These are phyloP conservation scores for Aspergillus cejpii DNA, from an alignment of 2,329 filamentous ascomycete species.

Conservation along the genomic window DNA sequence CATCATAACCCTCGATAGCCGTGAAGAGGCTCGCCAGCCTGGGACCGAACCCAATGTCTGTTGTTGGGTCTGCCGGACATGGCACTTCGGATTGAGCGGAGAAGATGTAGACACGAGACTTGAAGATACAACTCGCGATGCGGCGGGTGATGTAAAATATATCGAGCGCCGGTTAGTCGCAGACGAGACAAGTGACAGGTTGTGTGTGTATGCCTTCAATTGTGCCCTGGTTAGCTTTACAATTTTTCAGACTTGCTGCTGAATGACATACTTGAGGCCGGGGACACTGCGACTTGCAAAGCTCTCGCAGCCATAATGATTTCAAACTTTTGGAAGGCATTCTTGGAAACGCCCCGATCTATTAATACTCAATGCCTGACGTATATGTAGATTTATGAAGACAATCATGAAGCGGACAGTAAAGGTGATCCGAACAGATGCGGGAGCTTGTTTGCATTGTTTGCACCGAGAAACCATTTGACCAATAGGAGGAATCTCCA, in stretches of 20 bases:
- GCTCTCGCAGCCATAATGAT: constrained; percentile 15
- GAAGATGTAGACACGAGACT: background rate
- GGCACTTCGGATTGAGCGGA: background rate
- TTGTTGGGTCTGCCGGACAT: constrained; percentile 1
- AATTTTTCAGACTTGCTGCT: background rate
- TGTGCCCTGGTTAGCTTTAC: constrained; percentile 1
- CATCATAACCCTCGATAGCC: constrained; percentile 27
- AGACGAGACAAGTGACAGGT: constrained; percentile 7
- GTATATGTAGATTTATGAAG: background rate
- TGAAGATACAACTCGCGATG: background rate
- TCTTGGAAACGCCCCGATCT: constrained; percentile 1
- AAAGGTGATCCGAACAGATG: background rate
- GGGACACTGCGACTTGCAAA: constrained; percentile 12
- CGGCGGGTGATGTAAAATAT: background rate
- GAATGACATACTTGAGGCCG: constrained; percentile 16
- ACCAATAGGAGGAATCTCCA: background rate
- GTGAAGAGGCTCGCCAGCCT: constrained; percentile 20
- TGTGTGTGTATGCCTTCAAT: constrained; percentile 13
- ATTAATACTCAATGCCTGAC: background rate
- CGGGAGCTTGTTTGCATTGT: constrained; percentile 27
- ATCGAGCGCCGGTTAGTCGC: background rate
- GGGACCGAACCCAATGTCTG: constrained; percentile 1
- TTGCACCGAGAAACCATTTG: constrained; percentile 11
- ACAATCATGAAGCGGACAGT: constrained; percentile 7
- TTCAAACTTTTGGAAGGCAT: constrained; percentile 22